Base-by-base conservation (phyloP, 148 eudicot species). In the Vaccinium darrowii region DNA sequence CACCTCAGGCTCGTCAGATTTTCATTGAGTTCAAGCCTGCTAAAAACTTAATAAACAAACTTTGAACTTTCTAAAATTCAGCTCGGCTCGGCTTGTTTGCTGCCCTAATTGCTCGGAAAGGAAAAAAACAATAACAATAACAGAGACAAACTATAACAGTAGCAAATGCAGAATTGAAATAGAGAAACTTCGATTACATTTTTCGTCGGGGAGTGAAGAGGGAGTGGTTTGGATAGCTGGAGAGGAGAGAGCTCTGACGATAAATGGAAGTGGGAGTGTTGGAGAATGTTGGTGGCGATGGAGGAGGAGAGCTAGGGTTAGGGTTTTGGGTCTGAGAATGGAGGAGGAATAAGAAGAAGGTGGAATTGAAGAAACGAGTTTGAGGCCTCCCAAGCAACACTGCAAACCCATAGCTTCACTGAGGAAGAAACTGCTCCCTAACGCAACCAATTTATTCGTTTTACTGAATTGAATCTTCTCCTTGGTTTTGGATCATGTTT, bases 171-270 rank as follows among this genome's bases (percentile, higher is more conserved):
- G 30, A n/a, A 8, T 23, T 9, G 3, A 25, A 1, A 65, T 9
- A 21, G 4, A 4, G 27, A 10, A 69, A 82, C 47, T 47, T n/a
- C 12, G 27, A 43, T 25, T 33, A 91, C 94, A 92, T 84, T 88
- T 65, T 18, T 91, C 92, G 58, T 89, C 81, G 15, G 87, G 49
- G 54, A 52, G 8, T 15, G 85, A 56, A 27, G 87, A 47, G 57
- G 87, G 47, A 79, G 85, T 25, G 57, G 83, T 53, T 73, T 39
- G 91, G 83, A 88, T 21, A 7, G 89, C 82, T 9, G 89, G 82
- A 54, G 88, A 60, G 56, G 94, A 88, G 72, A 88, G 90, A 43
- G 94, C 84, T 82, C 91, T 87, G 39, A 74, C 57, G 4, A 90
- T 81, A 6, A 90, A 77, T 16, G 92, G 90, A 82, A 87, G 51